These are phyloP conservation scores for Camelina neglecta DNA, from an alignment of 345 rosid species.

Conservation along the genomic window DNA sequence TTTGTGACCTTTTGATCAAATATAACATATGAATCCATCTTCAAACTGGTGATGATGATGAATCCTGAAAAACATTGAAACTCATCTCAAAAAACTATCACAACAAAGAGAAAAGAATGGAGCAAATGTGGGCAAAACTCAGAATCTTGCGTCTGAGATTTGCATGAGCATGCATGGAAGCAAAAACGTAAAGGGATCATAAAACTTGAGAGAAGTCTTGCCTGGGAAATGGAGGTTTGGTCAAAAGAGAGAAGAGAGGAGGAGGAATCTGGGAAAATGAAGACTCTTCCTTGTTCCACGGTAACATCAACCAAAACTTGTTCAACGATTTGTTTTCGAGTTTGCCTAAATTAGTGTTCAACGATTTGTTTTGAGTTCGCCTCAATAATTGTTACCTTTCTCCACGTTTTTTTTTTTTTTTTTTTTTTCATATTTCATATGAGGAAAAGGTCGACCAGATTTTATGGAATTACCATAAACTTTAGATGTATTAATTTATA, in stretches of 20 bases:
- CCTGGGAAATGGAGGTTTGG: constrained; percentile 32
- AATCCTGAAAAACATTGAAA: constrained; percentile 39
- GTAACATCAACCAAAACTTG: constrained; percentile 35
- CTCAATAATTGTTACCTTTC: constrained; percentile 26
- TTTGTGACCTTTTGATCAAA: constrained; percentile 28
- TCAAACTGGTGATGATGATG: constrained; percentile 28
- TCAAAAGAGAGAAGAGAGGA: constrained; percentile 33
- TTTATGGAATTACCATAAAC: constrained; percentile 28
- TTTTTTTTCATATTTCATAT: neutral
- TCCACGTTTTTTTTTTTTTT: neutral
- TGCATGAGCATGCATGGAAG: constrained; percentile 13
- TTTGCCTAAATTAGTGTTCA: constrained; percentile 36
- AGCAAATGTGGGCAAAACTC: constrained; percentile 11
- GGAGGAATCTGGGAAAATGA: constrained; percentile 16
- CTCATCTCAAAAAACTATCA: constrained; percentile 16
- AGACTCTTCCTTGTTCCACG: constrained; percentile 31
- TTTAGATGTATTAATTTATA: neutral
- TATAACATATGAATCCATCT: constrained; percentile 31
- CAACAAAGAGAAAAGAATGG: neutral
- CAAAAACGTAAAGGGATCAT: constrained; percentile 14
- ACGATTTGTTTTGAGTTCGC: constrained; percentile 7
- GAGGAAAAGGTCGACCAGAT: constrained; percentile 23
- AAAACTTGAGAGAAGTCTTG: constrained; percentile 19
- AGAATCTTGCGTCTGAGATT: constrained; percentile 32
- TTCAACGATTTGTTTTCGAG: constrained; percentile 36